Base-by-base conservation (phyloP, 495 filamentous ascomycete genomes). In the Cenococcum geophilum region DNA sequence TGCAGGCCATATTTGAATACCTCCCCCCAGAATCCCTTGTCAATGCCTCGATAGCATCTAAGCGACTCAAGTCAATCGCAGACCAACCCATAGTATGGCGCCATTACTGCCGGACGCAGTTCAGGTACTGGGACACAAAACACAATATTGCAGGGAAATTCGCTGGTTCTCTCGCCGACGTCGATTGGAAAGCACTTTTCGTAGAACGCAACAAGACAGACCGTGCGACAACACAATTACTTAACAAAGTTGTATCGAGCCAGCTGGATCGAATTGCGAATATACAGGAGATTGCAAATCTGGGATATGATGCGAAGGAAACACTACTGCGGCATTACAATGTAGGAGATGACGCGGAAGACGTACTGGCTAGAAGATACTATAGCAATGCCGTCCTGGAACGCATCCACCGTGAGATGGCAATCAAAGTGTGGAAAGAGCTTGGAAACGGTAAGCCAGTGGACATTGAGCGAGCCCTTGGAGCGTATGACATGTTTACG, bases 291-390 rank as follows among this genome's bases (percentile, higher is more conserved):
- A 86, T 98, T 55, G 82, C 85, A 57, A 73, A 77, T 45, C 75
- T 83, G 64, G 93, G 91, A 0, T 92, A 89, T 60, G 91, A 97
- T 79, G 89, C 83, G 21, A 96, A 96, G 70, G 93, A 96, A 70
- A 84, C 82, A 22, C 78, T 98, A 40, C 64, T 92, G 45, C 77
- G 80, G 59, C 83, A 95, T 66, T 80, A 79, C 52, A 73, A 75
- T 10, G 75, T 80, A 35, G 76, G 78, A 34, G 78, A 85, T n/a
- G 76, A 81, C 16, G 76, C 71, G 12, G 83, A 88, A 21, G 92
- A 98, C 76, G 79, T 86, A 55, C 74, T 98, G 64, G 89, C 93
- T 16, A 80, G 91, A 76, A 87, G 88, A 85, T 96, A 88, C 68
- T 91, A 89, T 69, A 84, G 87, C 43, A 80, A 79, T 62, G 82